Conservation (phyloP, 441 rosid genomes). For the Capsella rubella region DNA sequence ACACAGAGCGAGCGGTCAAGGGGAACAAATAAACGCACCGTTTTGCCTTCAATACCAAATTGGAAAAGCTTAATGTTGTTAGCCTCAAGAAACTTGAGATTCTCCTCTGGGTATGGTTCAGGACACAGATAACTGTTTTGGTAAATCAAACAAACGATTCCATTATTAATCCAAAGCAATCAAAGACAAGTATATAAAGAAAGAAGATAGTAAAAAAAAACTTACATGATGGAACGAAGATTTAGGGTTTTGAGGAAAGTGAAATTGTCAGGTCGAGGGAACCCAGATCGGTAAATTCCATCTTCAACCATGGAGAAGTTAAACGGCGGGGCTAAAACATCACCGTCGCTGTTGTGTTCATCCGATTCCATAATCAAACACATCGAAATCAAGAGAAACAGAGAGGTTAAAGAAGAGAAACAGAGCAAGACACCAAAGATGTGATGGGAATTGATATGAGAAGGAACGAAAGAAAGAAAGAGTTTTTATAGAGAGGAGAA, state of each 20-base stretch:
- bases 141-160: constrained; percentile 4
- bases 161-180: background rate
- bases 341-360: constrained; percentile 35
- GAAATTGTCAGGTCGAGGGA: constrained; percentile 71
- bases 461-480: background rate
- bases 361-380: constrained; percentile 44
- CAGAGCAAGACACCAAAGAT: constrained; percentile 23
- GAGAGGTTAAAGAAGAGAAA: background rate
- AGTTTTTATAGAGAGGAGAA: constrained; percentile 16
- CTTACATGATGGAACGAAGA: constrained; percentile 84
- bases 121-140: constrained; percentile 80
- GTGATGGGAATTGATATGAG: constrained; percentile 19
- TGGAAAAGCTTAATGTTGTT: constrained; percentile 75
- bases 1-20: background rate
- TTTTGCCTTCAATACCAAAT: constrained; percentile 84
- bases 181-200: background rate
- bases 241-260: constrained; percentile 65
- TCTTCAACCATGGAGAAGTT: constrained; percentile 90
- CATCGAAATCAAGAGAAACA: constrained; percentile 39
- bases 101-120: constrained; percentile 87
- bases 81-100: constrained; percentile 61
- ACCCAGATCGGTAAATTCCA: constrained; percentile 76
- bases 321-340: constrained; percentile 53
- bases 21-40: constrained; percentile 48
- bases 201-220: background rate